These are phyloP conservation scores for Coemansia sp. DNA, from an alignment of 192 early-diverging fungal genomes.

Conservation along the genomic window DNA sequence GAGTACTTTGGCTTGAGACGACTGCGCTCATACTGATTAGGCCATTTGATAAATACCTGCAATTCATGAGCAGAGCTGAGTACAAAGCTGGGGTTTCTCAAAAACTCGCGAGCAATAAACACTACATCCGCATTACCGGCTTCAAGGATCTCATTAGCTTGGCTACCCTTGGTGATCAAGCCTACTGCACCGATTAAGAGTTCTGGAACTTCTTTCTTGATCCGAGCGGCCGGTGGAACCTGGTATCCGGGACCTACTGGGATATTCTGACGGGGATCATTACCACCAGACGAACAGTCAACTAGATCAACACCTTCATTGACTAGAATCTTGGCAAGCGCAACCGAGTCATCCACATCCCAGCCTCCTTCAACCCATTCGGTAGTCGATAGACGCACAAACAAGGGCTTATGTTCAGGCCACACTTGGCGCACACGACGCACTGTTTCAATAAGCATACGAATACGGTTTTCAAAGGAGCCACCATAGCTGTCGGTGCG, in stretches of 20 bases:
- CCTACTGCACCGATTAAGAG: conserved; percentile 67
- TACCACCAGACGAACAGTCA: conserved; percentile 78
- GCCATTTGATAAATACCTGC: too few relatives aligned
- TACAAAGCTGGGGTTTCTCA: conserved; percentile 68
- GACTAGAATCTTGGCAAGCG: conserved; percentile 55
- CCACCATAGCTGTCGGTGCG: conserved; percentile 93
- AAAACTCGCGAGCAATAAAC: conserved; percentile 64
- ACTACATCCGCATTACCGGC: conserved; percentile 68
- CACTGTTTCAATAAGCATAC: conserved; percentile 70
- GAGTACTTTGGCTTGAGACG: too few relatives aligned
- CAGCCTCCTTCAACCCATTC: conserved; percentile 70
- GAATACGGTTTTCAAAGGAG: conserved; percentile 80
- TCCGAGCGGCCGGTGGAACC: conserved; percentile 63
- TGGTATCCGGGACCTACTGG: conserved; percentile 54
- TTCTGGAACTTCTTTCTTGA: conserved; percentile 58
- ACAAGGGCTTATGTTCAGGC: conserved; percentile 79
- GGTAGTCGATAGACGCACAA: conserved; percentile 74
- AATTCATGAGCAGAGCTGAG: conserved; percentile 67
- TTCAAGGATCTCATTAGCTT: conserved; percentile 68
- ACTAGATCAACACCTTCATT: conserved; percentile 77
- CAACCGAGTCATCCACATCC: conserved; percentile 70
- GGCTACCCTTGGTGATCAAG: conserved; percentile 59
- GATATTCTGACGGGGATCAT: conserved; percentile 54
- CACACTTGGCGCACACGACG: conserved; percentile 62
- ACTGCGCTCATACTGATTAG: too few relatives aligned